Evolutionary conservation across 2,329 filamentous ascomycete species (phyloP), one percentile per base, ranked within the genome.

Genomic region (Colletotrichum chlorophyti): DNA sequence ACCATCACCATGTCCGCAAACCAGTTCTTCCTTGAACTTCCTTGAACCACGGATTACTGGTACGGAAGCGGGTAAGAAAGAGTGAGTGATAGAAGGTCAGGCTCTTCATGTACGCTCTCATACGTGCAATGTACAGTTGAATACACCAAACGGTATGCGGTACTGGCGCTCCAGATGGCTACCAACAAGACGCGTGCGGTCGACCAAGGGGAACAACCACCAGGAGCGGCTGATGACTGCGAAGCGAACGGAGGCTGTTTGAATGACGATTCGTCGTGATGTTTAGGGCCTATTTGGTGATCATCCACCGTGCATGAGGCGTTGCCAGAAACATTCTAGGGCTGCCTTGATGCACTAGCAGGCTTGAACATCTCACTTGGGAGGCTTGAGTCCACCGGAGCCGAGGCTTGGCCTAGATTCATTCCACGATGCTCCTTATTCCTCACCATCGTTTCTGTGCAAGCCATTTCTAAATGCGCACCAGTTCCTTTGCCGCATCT

Each of bases 221-320:
- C 50, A 37, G 26, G 37, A 35, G 17, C 35, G 37, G 35, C 27
- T 9, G 34, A 32, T 12, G 51, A 11, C 52, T 46, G 38, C 38
- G 40, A 29, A 47, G 31, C 31, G 38, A 51, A 50, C 57, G 52
- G 45, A 50, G 50, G 27, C 47, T 35, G 47, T 47, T 47, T 60
- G 58, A 27, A n/a, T 17, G 29, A 37, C 26, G 58, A 58, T 60
- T 23, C 58, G 35, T 47, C 34, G 41, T 46, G 34, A 58, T 58
- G 41, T 37, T 51, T 40, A n/a, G 46, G 41, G 31, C 35, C 45
- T 60, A 35, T 38, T 17, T 58, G 45, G 34, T 32, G 38, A 60
- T 57, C 57, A 41, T 58, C 9, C 38, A 24, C n/a, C 40, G 24
- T 41, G 34, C 45, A 46, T 15, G 17, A 51, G 40, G 42, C 27